Conservation (phyloP, 2,329 filamentous ascomycete genomes). For the Ophiocordyceps robertsii region DNA sequence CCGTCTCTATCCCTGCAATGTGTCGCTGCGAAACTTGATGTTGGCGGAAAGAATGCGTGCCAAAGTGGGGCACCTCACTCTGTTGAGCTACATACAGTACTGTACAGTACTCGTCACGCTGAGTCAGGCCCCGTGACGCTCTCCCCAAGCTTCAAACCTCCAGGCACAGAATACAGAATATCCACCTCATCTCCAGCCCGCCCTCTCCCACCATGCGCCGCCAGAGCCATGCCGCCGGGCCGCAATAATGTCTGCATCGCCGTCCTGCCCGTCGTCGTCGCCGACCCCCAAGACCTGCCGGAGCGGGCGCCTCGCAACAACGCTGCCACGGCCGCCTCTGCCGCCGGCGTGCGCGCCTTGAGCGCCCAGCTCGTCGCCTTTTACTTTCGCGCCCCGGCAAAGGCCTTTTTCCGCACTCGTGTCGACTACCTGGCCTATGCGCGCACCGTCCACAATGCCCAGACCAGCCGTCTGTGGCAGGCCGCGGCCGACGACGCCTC, state of each 20-base stretch:
- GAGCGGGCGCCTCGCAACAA: slow-evolving; percentile 37
- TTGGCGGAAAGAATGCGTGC: no score
- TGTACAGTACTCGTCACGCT: no score
- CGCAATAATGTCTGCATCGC: slow-evolving; percentile 16
- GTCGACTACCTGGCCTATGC: slow-evolving; percentile 67
- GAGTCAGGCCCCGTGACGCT: no score
- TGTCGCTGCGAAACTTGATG: no score
- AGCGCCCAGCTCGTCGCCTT: slow-evolving; percentile 77
- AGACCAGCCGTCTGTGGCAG: slow-evolving; percentile 21
- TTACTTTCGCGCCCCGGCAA: slow-evolving; percentile 83
- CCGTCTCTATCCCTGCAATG: no score
- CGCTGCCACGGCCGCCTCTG: slow-evolving; percentile 61
- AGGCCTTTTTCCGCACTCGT: slow-evolving; percentile 81
- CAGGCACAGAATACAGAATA: no score
- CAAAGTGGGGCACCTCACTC: no score
- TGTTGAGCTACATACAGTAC: no score
- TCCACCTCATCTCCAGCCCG: neutral
- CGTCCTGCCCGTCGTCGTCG: slow-evolving; percentile 7
- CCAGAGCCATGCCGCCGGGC: slow-evolving; percentile 20
- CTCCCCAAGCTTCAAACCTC: no score
- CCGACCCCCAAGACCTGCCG: slow-evolving; percentile 17
- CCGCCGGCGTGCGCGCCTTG: slow-evolving; percentile 70
- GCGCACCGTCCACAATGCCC: slow-evolving; percentile 35
- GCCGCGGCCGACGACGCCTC: slow-evolving; percentile 21
- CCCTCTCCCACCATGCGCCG: slow-evolving; percentile 13